Base-by-base conservation (phyloP, 1,284 basidiomycete genomes). In the Puccinia triticina region DNA sequence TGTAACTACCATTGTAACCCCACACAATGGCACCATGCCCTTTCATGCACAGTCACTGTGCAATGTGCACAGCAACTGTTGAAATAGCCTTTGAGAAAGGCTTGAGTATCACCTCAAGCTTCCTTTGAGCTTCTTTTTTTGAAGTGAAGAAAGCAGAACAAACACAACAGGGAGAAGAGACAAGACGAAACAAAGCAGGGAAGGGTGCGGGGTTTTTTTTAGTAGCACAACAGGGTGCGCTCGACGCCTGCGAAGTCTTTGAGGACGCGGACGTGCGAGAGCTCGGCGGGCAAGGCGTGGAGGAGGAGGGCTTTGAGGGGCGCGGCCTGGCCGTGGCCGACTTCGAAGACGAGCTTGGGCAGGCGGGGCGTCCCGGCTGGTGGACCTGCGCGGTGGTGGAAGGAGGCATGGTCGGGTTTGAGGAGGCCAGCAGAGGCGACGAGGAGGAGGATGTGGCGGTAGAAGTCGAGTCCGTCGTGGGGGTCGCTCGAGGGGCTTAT, bases 321-420 rank as follows among this genome's bases (percentile, higher is more conserved):
- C 0, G 86, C 83, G 5, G 91, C 93, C 88, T 96, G 94, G 18
- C 89, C 89, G 29, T 91, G 88, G 0, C 94, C 94, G 43, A 96
- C 91, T 87, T 96, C 94, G 32, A 96, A 89, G 0, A 91, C 93
- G 34, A 95, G 87, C 53, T 91, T 83, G 23, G 90, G 91, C 79
- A 88, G 2, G 26, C 3, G 57, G 29, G 8, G 5, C 64, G 12
- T n/a, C n/a, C n/a, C n/a, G n/a, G n/a, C n/a, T n/a, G n/a, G 14
- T 18, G 29, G 32, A 32, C 7, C 34, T 1, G 72, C 40, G 1
- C 48, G 50, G 29, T 74, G 48, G 57, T 74, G 48, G 50, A 74
- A 55, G n/a, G 57, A 34, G 32, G 5, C 29, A 34, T 26, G 14
- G 8, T 55, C 48, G 18, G 64, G 43, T 23, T 66, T 71, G 11